Evolutionary conservation across 176 grass and related monocot genomes (phyloP).

Genomic region (Alloteropsis semialata): DNA sequence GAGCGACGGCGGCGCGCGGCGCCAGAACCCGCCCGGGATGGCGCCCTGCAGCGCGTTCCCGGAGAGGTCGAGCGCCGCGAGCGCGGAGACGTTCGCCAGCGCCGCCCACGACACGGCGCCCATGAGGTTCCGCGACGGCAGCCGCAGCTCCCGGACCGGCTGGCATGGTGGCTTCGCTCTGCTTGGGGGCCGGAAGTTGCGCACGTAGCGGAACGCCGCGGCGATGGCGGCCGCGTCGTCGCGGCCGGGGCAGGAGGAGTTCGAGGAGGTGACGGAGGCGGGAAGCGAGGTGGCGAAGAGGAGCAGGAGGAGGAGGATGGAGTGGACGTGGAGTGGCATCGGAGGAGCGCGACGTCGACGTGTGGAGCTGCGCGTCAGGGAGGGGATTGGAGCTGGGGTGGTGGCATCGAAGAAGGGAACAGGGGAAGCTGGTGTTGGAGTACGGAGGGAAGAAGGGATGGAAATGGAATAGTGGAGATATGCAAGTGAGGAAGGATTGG

Average conservation of each 20-base stretch:
- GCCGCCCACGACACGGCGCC: constrained; percentile 72
- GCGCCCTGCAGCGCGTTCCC: constrained; percentile 77
- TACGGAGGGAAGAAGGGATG: neutral
- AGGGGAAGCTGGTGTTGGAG: neutral
- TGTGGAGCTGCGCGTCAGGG: neutral
- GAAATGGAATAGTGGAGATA: constrained; percentile 13
- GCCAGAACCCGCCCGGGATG: constrained; percentile 69
- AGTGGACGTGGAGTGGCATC: constrained; percentile 35
- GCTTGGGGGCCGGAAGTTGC: constrained; percentile 22
- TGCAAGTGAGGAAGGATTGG: neutral
- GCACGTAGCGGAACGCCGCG: constrained; percentile 65
- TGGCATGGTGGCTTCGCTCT: constrained; percentile 2
- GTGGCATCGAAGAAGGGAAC: neutral
- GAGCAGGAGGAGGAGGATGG: neutral
- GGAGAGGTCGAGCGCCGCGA: constrained; percentile 64
- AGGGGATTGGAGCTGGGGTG: neutral
- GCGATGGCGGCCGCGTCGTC: constrained; percentile 54
- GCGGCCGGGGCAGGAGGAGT: constrained; percentile 30
- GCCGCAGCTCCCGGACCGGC: constrained; percentile 27
- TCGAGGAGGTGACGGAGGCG: neutral
- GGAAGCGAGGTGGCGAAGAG: constrained; percentile 2
- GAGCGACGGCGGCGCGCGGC: constrained; percentile 54
- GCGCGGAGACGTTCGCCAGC: constrained; percentile 62
- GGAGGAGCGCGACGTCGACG: constrained; percentile 5
- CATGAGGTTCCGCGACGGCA: constrained; percentile 61